These are phyloP conservation scores for Hyaloscypha variabilis DNA, from an alignment of 495 filamentous ascomycete species.

Conservation along the genomic window DNA sequence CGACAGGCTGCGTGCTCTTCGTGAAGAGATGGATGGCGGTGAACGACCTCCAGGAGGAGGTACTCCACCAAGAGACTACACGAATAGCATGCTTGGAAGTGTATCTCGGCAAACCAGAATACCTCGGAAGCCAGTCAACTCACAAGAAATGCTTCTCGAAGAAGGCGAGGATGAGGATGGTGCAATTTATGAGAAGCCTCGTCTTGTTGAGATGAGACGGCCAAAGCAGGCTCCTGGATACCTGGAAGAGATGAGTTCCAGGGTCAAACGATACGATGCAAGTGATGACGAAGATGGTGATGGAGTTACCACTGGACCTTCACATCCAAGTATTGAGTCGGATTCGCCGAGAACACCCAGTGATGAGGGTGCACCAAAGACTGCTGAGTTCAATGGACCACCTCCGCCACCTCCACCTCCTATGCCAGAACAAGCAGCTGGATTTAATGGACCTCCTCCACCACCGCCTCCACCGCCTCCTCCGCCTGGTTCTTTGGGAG, in stretches of 20 bases:
- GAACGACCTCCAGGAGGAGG: slow-evolving; percentile 36
- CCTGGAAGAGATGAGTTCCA: slow-evolving; percentile 76
- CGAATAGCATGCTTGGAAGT: slow-evolving; percentile 65
- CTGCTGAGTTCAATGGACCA: slow-evolving; percentile 40
- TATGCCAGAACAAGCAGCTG: slow-evolving; percentile 47
- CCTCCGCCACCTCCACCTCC: slow-evolving; percentile 54
- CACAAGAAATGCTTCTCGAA: slow-evolving; percentile 45
- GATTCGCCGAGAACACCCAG: slow-evolving; percentile 70
- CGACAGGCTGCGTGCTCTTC: slow-evolving; percentile 86
- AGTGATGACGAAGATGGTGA: slow-evolving; percentile 73
- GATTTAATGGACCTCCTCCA: slow-evolving; percentile 43
- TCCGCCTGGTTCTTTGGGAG: slow-evolving; percentile 50
- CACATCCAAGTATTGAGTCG: slow-evolving; percentile 75
- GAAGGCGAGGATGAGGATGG: slow-evolving; percentile 47
- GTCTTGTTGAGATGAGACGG: slow-evolving; percentile 67
- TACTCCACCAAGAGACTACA: slow-evolving; percentile 42
- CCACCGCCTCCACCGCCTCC: slow-evolving; percentile 50
- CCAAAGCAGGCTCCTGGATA: slow-evolving; percentile 78
- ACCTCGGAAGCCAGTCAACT: slow-evolving; percentile 54
- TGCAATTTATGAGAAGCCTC: slow-evolving; percentile 65
- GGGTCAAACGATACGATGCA: slow-evolving; percentile 71
- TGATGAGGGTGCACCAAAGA: slow-evolving; percentile 51
- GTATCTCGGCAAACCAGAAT: slow-evolving; percentile 62
- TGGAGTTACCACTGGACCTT: slow-evolving; percentile 75
- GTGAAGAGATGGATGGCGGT: slow-evolving; percentile 88